phyloP scores from a whole-genome alignment of 495 filamentous ascomycete species.

The Hypoxylon fragiforme region DNA sequence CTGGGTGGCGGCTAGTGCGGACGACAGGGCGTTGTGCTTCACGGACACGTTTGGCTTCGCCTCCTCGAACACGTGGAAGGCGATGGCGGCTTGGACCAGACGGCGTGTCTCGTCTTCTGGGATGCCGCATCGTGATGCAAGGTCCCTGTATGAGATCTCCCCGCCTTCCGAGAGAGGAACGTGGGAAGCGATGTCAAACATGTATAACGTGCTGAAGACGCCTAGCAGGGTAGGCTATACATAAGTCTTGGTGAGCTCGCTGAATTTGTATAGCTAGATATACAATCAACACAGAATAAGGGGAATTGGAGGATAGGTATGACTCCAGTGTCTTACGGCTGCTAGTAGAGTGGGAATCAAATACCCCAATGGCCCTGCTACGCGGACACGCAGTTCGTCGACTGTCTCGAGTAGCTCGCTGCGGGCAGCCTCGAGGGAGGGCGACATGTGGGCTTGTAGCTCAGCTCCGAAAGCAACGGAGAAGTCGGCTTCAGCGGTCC shows the following conservation, averaged over 20 bases:
- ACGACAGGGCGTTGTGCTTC: conserved; percentile 44
- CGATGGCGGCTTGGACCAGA: conserved; percentile 52
- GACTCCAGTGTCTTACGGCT: conserved; percentile 25
- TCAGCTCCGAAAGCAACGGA: conserved; percentile 25
- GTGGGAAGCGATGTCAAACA: conserved; percentile 26
- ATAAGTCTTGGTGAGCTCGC: not conserved
- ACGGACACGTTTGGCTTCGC: conserved; percentile 44
- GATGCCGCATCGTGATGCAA: conserved; percentile 39
- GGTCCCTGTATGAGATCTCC: conserved; percentile 39
- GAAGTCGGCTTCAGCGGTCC: conserved; percentile 21
- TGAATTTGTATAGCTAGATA: not conserved
- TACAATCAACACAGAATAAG: no score
- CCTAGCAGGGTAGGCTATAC: conserved; percentile 21
- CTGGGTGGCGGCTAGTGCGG: conserved; percentile 31
- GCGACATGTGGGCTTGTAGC: conserved; percentile 6
- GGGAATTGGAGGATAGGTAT: no score
- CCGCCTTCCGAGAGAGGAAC: conserved; percentile 16
- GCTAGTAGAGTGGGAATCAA: conserved; percentile 12
- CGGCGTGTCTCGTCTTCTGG: conserved; percentile 42
- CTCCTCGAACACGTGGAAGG: conserved; percentile 53
- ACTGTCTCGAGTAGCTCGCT: conserved; percentile 27
- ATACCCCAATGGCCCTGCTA: conserved; percentile 26
- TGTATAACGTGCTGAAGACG: conserved; percentile 21
- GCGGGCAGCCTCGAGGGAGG: conserved; percentile 14
- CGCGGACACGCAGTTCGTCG: conserved; percentile 28